Percentiles rank a stretch among this genome's conserved stretches.
Evolutionary conservation across 495 filamentous ascomycete species (phyloP).

Genomic region (Penicillium paradoxum): DNA sequence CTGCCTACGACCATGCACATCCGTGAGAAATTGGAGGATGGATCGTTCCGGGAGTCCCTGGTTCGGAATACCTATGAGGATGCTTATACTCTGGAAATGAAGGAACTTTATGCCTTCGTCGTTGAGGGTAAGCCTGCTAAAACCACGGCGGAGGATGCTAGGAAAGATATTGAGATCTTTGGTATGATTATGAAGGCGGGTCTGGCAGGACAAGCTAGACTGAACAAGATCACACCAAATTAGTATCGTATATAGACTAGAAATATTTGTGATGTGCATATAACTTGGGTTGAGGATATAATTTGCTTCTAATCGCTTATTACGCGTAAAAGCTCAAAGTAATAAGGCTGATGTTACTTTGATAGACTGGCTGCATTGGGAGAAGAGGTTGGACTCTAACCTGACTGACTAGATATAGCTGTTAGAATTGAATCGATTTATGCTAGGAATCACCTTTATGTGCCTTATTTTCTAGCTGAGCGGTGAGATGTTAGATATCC

Average conservation of each 20-base stretch:
- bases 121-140: slow-evolving; percentile 36
- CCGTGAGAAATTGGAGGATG: slow-evolving; percentile 28
- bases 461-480: too few species aligned
- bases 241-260: too few species aligned
- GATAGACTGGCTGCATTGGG: too few species aligned
- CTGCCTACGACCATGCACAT: slow-evolving; percentile 40
- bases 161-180: slow-evolving; percentile 32
- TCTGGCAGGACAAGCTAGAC: slow-evolving; percentile 2
- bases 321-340: too few species aligned
- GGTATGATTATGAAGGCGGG: slow-evolving; percentile 24
- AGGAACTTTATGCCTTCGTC: slow-evolving; percentile 32
- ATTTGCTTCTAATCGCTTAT: too few species aligned
- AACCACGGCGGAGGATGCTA: slow-evolving; percentile 41
- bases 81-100: slow-evolving; percentile 42
- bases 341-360: too few species aligned
- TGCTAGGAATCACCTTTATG: too few species aligned
- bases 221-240: not conserved
- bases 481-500: too few species aligned
- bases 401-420: too few species aligned
- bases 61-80: slow-evolving; percentile 41
- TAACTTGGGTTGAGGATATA: not conserved
- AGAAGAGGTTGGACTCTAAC: too few species aligned
- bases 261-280: not conserved
- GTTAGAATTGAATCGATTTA: too few species aligned
- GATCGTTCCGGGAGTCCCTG: slow-evolving; percentile 20